phyloP scores from a whole-genome alignment of 305 asterid species.

The Fraxinus latifolia region DNA sequence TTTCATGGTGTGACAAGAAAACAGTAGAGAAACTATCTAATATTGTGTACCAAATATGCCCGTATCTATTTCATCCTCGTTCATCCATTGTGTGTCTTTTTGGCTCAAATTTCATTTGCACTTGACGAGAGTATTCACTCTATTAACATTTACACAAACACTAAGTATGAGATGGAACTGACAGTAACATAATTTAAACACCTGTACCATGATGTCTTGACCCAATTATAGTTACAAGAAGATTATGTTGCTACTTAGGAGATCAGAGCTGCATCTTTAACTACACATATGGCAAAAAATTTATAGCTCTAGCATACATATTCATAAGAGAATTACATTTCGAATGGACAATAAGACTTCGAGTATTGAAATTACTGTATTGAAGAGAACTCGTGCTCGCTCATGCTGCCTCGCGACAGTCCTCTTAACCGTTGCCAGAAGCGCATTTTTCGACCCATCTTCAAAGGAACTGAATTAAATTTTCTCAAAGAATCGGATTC shows the following conservation, averaged over 20 bases:
- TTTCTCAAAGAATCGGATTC: conserved; percentile 79
- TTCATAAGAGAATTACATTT: neutral
- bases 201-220: neutral
- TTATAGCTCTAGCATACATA: neutral
- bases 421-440: conserved; percentile 73
- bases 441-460: conserved; percentile 43
- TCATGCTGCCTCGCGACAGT: conserved; percentile 74
- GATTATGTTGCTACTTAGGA: neutral
- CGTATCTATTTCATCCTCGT: neutral
- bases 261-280: neutral
- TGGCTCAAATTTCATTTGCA: neutral
- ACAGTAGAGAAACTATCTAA: conserved; percentile 34
- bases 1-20: conserved; percentile 41
- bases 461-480: conserved; percentile 79
- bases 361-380: conserved; percentile 21
- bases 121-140: neutral
- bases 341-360: neutral
- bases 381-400: conserved; percentile 61
- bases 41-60: neutral
- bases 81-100: neutral
- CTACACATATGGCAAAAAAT: neutral
- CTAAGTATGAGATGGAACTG: neutral
- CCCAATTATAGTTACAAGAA: neutral
- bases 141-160: neutral
- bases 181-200: neutral